Conservation (phyloP, 2,329 filamentous ascomycete genomes). For the Lachnellula cervina region DNA sequence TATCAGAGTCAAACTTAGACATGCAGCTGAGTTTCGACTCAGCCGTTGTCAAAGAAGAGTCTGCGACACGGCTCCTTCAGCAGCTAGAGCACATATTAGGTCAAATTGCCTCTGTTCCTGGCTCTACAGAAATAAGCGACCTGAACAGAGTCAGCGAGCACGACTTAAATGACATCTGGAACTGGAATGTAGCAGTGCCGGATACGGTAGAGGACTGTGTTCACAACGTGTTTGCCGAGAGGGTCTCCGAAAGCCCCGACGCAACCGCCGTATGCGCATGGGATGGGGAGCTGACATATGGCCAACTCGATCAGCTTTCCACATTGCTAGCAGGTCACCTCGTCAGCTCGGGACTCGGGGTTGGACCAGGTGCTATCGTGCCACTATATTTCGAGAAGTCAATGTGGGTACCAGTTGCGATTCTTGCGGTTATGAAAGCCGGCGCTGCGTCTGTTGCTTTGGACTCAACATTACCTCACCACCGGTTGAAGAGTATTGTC, state of each 20-base stretch:
- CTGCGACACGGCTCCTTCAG: too few relatives aligned
- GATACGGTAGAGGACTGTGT: background rate
- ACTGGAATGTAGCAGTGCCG: background rate
- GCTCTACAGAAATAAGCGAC: background rate
- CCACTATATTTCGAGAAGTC: constrained; percentile 24
- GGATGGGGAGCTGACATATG: constrained; percentile 14
- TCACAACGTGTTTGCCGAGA: background rate
- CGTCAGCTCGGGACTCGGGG: constrained; percentile 1
- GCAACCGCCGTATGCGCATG: constrained; percentile 1
- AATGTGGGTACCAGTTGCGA: constrained; percentile 14
- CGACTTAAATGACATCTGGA: background rate
- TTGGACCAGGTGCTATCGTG: constrained; percentile 12
- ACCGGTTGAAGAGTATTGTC: constrained; percentile 6
- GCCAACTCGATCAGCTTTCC: constrained; percentile 17
- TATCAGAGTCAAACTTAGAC: too few relatives aligned
- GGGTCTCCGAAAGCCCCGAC: background rate
- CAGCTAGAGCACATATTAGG: background rate
- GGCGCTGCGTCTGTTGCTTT: constrained; percentile 26
- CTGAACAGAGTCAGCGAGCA: background rate
- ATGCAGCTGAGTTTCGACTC: too few relatives aligned
- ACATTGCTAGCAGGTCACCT: constrained; percentile 7
- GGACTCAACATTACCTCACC: constrained; percentile 24
- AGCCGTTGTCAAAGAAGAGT: too few relatives aligned
- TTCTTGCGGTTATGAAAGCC: constrained; percentile 23
- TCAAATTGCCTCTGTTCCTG: background rate